Conservation (phyloP, 148 eudicot genomes). For the Vaccinium darrowii region DNA sequence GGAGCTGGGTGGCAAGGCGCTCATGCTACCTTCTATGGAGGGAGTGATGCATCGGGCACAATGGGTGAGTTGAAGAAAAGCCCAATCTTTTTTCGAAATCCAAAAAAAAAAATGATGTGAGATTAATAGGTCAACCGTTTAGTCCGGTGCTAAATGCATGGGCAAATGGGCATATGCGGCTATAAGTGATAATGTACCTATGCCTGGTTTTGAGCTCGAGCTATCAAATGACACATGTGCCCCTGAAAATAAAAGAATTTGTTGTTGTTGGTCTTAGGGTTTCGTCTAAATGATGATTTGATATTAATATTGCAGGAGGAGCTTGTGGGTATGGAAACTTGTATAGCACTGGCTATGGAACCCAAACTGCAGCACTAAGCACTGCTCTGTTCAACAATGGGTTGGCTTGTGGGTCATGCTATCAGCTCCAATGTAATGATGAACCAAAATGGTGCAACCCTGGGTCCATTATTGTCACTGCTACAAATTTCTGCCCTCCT, state of each 20-base stretch:
- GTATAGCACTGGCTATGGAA: slow-evolving; percentile 71
- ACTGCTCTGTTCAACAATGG: slow-evolving; percentile 84
- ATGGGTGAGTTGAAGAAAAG: slow-evolving; percentile 56
- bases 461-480: slow-evolving; percentile 37
- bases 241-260: not conserved
- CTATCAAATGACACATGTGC: not conserved
- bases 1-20: slow-evolving; percentile 58
- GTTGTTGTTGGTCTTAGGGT: not conserved
- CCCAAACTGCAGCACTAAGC: slow-evolving; percentile 81
- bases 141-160: not conserved
- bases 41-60: slow-evolving; percentile 89
- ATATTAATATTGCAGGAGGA: slow-evolving; percentile 44
- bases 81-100: not conserved
- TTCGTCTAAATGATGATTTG: not conserved
- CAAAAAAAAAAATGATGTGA: not conserved
- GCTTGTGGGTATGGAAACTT: slow-evolving; percentile 63
- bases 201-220: not conserved
- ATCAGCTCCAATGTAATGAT: slow-evolving; percentile 29
- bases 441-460: slow-evolving; percentile 40
- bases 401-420: slow-evolving; percentile 42
- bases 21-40: slow-evolving; percentile 94
- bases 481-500: slow-evolving; percentile 54
- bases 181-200: no score
- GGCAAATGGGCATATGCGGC: not conserved
- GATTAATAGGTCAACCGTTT: not conserved